Evolutionary conservation across 1,139 yeast species (phyloP).

Genomic region (Candida tetrigidarum): DNA sequence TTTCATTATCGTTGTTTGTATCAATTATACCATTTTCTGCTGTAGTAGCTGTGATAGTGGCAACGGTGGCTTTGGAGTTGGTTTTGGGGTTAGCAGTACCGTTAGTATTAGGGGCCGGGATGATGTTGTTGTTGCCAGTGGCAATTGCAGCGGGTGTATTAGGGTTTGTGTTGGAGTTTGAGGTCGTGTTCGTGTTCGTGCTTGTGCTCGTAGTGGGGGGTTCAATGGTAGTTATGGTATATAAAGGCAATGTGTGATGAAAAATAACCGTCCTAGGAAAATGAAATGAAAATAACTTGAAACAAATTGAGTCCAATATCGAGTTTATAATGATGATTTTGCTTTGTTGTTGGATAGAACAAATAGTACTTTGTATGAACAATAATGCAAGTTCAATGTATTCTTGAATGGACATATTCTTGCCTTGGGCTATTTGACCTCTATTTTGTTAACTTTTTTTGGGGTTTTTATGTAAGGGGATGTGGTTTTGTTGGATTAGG

Average conservation of each 20-base stretch:
- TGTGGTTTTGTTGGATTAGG: too few species aligned
- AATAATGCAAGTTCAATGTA: conserved; percentile 7
- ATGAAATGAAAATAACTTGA: neutral
- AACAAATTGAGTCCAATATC: conserved; percentile 5
- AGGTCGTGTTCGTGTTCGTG: neutral
- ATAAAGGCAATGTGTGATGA: conserved; percentile 5
- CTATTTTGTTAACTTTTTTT: neutral
- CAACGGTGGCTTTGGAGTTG: neutral
- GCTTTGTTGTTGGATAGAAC: conserved; percentile 1
- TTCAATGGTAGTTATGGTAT: neutral
- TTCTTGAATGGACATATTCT: conserved; percentile 7
- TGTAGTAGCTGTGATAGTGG: conserved; percentile 3
- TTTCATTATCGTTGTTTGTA: neutral
- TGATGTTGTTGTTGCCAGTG: neutral
- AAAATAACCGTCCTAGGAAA: neutral
- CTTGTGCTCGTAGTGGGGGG: neutral
- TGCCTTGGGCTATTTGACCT: neutral
- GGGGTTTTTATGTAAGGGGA: neutral
- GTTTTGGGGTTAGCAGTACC: neutral
- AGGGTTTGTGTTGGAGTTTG: neutral
- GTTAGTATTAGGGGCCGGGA: neutral
- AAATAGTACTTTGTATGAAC: conserved; percentile 2
- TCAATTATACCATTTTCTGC: neutral
- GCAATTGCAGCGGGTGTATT: neutral
- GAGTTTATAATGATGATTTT: conserved; percentile 4